Evolutionary conservation across 352 stramenopile species (phyloP), one percentile per base, ranked within the genome.

Genomic region (Ophiocytium majus): DNA sequence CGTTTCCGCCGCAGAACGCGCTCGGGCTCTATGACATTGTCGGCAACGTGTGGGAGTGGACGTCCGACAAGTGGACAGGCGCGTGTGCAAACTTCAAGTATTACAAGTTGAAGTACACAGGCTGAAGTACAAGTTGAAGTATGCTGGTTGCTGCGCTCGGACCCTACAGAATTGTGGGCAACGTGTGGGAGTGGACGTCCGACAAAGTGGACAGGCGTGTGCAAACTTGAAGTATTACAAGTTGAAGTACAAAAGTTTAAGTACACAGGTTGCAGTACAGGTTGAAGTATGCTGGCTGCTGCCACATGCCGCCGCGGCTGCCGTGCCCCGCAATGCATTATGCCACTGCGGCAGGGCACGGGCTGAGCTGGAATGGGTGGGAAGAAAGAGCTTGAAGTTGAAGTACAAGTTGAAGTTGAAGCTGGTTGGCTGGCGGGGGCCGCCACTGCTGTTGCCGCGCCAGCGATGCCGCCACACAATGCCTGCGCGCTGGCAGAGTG

Each of bases 41-140:
- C n/a, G 89, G 90, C 31, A 92, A 92, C 80, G 91, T 89, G 34
- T 93, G 91, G 91, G 91, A 93, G 82, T 93, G 91, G 91, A 89
- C 91, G 10, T 50, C 37, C 32, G 90, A 92, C 76, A 85, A 82
- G 79, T 91, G 88, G 88, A 86, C 71, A 82, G 50, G 82, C 14
- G 43, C 17, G 81, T 85, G 57, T n/a, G n/a, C 50, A 80, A 76
- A 80, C 31, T 23, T 66, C 17, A 19, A 80, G 17, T 76, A 17
- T 76, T 63, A 80, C 31, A 63, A 63, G 37, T 71, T 23, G 23
- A 71, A 23, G 57, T 71, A 71, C 57, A n/a, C n/a, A n/a, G n/a
- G n/a, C n/a, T n/a, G n/a, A n/a, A n/a, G n/a, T n/a, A n/a, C n/a
- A n/a, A n/a, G n/a, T n/a, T n/a, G n/a, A n/a, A n/a, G n/a, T n/a